Base-by-base conservation (phyloP, 2,329 filamentous ascomycete genomes). In the Trichoderma sp. region DNA sequence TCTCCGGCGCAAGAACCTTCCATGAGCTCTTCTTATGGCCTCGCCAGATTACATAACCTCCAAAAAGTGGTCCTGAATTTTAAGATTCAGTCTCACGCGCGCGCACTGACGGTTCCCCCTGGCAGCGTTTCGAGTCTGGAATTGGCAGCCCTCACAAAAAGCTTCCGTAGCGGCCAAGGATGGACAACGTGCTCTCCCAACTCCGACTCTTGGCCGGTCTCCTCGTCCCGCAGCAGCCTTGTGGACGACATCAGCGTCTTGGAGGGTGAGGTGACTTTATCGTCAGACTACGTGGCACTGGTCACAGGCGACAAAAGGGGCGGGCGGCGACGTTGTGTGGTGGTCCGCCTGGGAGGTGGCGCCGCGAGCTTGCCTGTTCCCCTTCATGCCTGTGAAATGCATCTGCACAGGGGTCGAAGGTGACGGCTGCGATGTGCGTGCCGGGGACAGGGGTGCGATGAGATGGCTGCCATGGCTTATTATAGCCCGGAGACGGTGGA, bases 231-330 rank as follows among this genome's bases (percentile, higher is more conserved):
- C 50, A 65, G 59, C 61, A 65, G 30, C 68, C 61, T 47, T 65
- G 50, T 62, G 20, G 68, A 11, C 20, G 6, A n/a, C 28, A 59
- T 26, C 34, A 58, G 26, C 6, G 61, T 59, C 28, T 20, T 64
- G 68, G 53, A 66, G 53, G 68, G 61, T 50, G 68, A 64, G 59
- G 68, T 66, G 61, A 66, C 39, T 68, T 57, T 71, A 65, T 72
- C 62, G 71, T 65, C 30, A 50, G 68, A 34, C 71, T 73, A 73
- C 71, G 71, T 73, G 71, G 71, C 71, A 73, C 71, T 73, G 68
- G 57, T 73, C 71, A 70, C 68, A 63, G 63, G 70, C 71, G 61
- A 73, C 43, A 73, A 73, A 72, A 62, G 70, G 68, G 71, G 71
- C 68, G 68, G 71, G 71, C 63, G 68, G 62, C 68, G 62, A 55